Evolutionary conservation across 805 yeast genomes (phyloP).

Genomic region (Lipomyces spencermartinsiae): DNA sequence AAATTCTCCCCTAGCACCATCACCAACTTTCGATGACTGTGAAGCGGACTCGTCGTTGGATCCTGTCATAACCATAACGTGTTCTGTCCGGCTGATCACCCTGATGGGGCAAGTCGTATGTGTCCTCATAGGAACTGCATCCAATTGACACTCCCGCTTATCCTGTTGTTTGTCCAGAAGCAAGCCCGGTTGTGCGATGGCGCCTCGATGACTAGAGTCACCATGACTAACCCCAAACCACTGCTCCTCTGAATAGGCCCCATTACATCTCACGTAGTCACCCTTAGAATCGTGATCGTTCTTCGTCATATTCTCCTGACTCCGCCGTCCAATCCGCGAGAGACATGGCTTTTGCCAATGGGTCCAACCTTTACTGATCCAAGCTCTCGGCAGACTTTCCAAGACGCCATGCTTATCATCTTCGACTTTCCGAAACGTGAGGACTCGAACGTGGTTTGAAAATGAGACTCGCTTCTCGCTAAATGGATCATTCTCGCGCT

Average conservation of each 20-base stretch:
- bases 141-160: neutral
- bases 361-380: slow-evolving; percentile 1
- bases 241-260: neutral
- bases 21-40: neutral
- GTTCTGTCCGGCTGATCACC: neutral
- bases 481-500: neutral
- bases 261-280: neutral
- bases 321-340: neutral
- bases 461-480: neutral
- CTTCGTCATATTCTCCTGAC: neutral
- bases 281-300: neutral
- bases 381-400: neutral
- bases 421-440: slow-evolving; percentile 2
- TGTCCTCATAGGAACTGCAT: neutral
- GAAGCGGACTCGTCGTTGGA: neutral
- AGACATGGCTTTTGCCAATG: neutral
- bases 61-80: neutral
- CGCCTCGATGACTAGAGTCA: neutral
- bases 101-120: neutral
- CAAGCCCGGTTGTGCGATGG: neutral
- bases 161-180: neutral
- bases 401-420: neutral
- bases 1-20: neutral
- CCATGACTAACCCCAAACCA: neutral
- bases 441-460: slow-evolving; percentile 1